phyloP scores from a whole-genome alignment of 805 yeast species.

The Candida verbasci region DNA sequence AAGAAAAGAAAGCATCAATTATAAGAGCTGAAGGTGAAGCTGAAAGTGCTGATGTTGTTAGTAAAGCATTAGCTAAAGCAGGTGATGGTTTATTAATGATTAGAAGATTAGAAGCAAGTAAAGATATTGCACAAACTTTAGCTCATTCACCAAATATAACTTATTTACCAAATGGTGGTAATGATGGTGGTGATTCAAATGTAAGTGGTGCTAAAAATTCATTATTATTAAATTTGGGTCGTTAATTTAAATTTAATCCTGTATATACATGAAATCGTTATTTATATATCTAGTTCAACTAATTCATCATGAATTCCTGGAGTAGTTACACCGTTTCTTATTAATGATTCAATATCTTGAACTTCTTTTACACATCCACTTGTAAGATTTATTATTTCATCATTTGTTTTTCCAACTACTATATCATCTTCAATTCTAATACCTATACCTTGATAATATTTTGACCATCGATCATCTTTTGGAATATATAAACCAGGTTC shows the following conservation, averaged over 20 bases:
- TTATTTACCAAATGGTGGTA: constrained; percentile 64
- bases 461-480: constrained; percentile 64
- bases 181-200: constrained; percentile 9
- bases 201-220: constrained; percentile 45
- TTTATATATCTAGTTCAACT: constrained; percentile 22
- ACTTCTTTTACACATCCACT: constrained; percentile 84
- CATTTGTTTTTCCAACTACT: constrained; percentile 62
- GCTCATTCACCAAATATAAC: constrained; percentile 82
- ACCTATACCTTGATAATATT: constrained; percentile 80
- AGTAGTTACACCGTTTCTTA: constrained; percentile 53
- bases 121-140: constrained; percentile 88
- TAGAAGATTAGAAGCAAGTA: constrained; percentile 93
- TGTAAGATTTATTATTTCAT: constrained; percentile 55
- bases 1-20: constrained; percentile 90
- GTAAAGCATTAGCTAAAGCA: constrained; percentile 86
- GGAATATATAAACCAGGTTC: constrained; percentile 97
- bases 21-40: constrained; percentile 99
- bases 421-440: constrained; percentile 93
- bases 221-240: constrained; percentile 60
- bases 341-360: constrained; percentile 62
- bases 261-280: constrained; percentile 1
- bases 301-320: constrained; percentile 35
- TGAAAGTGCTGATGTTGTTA: constrained; percentile 93
- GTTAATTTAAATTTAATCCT: constrained; percentile 2
- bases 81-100: constrained; percentile 94